Base-by-base conservation (phyloP, 257 asterid genomes). In the Perilla frutescens region DNA sequence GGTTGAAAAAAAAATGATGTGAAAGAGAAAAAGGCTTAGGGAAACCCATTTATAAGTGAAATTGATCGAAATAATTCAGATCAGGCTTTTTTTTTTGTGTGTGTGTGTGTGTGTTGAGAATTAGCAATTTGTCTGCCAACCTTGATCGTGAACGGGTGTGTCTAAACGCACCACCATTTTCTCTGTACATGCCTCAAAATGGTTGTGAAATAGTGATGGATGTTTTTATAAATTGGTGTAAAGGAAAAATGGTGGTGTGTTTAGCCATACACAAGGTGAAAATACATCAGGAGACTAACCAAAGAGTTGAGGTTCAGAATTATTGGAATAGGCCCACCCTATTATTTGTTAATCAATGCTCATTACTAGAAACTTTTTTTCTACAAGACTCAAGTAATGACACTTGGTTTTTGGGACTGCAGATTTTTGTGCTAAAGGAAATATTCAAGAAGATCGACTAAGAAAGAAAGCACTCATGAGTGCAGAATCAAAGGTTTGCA, bases 401-500 rank as follows among this genome's bases (percentile, higher is more conserved):
- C 50, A 20, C 26, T 20, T 53, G 39, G 6, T 67, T 69, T 49
- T 7, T 50, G 47, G 56, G 20, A 39, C 15, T 47, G n/a, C n/a
- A n/a, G 3, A 36, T 59, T 34, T 47, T 53, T 53, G 13, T 15
- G 69, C 51, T 51, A 68, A 66, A 64, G 65, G 72, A 51, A 68
- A 55, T 55, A 60, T 8, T 61, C 62, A 60, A 29, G 59, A 79
- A 68, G 70, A 37, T 62, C 9, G 39, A 40, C 2, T 10, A 62
- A 54, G 36, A 48, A 60, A 20, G 12, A 12, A 7, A 69, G 13
- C 51, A 39, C 34, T 44, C 58, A 56, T 4, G 6, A 47, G 63
- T 53, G 43, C 65, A 44, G 57, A 58, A 12, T n/a, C 51, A 58
- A 51, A 62, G 41, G 71, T 71, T 59, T 54, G 10, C 72, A 66